phyloP scores from a whole-genome alignment of 768 basidiomycete genomes.

The Collybia sp. region DNA sequence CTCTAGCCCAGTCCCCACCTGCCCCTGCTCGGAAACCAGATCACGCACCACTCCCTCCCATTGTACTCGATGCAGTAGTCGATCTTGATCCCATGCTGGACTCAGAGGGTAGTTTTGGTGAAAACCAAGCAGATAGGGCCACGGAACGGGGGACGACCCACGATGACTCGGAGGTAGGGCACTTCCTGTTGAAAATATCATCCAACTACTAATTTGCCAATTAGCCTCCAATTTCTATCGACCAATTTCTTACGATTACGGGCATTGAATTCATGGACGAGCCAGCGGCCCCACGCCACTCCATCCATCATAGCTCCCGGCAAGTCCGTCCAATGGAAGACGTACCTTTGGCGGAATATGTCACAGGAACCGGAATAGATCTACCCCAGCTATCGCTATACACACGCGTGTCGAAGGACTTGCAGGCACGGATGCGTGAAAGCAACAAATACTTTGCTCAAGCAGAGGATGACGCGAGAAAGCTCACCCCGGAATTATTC shows the following conservation, averaged over 20 bases:
- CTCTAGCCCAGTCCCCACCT: too few species aligned
- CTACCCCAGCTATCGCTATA: constrained; percentile 70
- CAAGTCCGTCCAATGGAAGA: constrained; percentile 30
- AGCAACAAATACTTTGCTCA: constrained; percentile 64
- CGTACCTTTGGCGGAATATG: constrained; percentile 67
- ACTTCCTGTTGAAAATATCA: too few species aligned
- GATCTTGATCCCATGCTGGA: too few species aligned
- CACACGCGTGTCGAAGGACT: constrained; percentile 62
- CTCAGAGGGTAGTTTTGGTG: too few species aligned
- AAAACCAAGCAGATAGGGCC: too few species aligned
- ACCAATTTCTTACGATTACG: constrained; percentile 77
- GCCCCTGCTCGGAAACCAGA: too few species aligned
- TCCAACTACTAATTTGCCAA: too few species aligned
- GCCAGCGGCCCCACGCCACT: constrained; percentile 74
- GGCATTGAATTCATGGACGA: constrained; percentile 83
- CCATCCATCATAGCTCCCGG: constrained; percentile 52
- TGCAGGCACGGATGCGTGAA: constrained; percentile 73
- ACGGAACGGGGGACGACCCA: too few species aligned
- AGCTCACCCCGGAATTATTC: constrained; percentile 71
- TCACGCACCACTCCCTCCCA: constrained; percentile 66
- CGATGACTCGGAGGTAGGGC: too few species aligned
- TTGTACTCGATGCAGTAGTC: too few species aligned
- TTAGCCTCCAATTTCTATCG: constrained; percentile 63
- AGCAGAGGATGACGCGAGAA: constrained; percentile 71
- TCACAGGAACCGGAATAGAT: constrained; percentile 65